A percentile compares a stretch with the other conserved stretches of the same genome.
phyloP scores from a whole-genome alignment of 805 yeast species.

The Starmera dryadoides region DNA sequence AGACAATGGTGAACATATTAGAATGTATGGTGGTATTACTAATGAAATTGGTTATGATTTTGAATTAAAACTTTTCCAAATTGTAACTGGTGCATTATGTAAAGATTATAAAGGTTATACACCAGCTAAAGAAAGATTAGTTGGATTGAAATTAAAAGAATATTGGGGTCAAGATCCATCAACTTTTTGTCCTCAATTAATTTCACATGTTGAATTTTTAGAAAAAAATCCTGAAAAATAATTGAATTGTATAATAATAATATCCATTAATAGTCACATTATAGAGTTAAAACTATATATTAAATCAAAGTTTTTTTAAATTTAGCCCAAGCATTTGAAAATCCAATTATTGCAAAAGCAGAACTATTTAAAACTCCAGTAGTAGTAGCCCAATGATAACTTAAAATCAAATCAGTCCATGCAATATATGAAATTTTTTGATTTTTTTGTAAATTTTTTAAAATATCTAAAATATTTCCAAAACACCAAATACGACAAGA shows the following conservation, averaged over 20 bases:
- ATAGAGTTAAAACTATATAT: too few relatives aligned
- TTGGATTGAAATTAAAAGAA: conserved; percentile 23
- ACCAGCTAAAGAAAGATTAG: conserved; percentile 13
- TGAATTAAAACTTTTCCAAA: conserved; percentile 32
- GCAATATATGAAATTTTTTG: conserved; percentile 3
- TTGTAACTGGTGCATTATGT: conserved; percentile 30
- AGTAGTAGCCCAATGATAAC: conserved; percentile 16
- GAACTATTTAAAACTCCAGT: conserved; percentile 10
- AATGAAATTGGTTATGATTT: conserved; percentile 27
- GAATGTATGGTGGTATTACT: conserved; percentile 24
- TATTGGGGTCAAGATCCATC: conserved; percentile 20
- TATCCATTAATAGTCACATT: too few relatives aligned
- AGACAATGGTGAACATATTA: conserved; percentile 19
- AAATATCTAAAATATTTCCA: conserved; percentile 7
- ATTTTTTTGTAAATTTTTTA: conserved; percentile 7
- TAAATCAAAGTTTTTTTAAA: conserved; percentile 5
- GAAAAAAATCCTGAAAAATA: conserved; percentile 20
- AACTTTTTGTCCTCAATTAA: conserved; percentile 22
- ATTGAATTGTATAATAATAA: background rate
- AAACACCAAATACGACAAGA: conserved; percentile 14
- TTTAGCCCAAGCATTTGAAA: conserved; percentile 8
- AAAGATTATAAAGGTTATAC: conserved; percentile 16
- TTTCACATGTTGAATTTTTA: conserved; percentile 28
- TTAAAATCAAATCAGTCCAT: conserved; percentile 10
- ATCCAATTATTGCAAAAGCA: conserved; percentile 13